Base-by-base conservation (phyloP, 2,329 filamentous ascomycete genomes). In the Camillea tinctor region DNA sequence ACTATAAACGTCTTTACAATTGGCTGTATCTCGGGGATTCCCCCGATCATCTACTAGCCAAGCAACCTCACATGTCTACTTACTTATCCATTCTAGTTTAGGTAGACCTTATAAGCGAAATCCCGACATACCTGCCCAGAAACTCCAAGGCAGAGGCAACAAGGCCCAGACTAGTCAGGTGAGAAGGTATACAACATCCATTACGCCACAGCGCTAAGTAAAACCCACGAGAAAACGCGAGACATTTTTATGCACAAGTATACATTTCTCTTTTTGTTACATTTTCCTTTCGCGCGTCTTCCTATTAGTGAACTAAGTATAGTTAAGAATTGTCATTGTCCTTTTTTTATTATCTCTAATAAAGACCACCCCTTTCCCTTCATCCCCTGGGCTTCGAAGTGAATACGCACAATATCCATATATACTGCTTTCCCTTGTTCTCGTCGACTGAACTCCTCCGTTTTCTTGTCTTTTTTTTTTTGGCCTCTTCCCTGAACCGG, bases 131-230 rank as follows among this genome's bases (percentile, higher is more conserved):
- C 26, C 26, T 30, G 13, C 26, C 26, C 13, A 30, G 26, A 9
- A 7, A 63, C 67, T 23, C 56, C 61, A 22, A 60, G 65, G 60
- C 59, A 54, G 22, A 44, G 23, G 52, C 23, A 21, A 50, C 22
- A 44, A 30, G 13, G 40, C n/a, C 44, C 9, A 52, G 40, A 13
- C 53, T 36, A 36, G 51, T 30, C 13, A 19, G 4, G 21, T n/a
- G 26, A 4, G 26, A 4, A 11, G 2, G 26, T 30, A 30, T 30
- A 30, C 26, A 30, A 9, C 26, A 11, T 30, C 26, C 26, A 30
- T 30, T 30, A 30, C 13, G 7, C 26, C 26, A n/a, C 26, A 30
- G 13, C 6, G 6, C 6, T 2, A 44, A 44, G 36, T 44, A 11
- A 44, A 11, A 44, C n/a, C n/a, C n/a, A n/a, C n/a, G n/a, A 44